Base-by-base conservation (phyloP, 805 yeast genomes). In the Candida pseudoglaebosa region DNA sequence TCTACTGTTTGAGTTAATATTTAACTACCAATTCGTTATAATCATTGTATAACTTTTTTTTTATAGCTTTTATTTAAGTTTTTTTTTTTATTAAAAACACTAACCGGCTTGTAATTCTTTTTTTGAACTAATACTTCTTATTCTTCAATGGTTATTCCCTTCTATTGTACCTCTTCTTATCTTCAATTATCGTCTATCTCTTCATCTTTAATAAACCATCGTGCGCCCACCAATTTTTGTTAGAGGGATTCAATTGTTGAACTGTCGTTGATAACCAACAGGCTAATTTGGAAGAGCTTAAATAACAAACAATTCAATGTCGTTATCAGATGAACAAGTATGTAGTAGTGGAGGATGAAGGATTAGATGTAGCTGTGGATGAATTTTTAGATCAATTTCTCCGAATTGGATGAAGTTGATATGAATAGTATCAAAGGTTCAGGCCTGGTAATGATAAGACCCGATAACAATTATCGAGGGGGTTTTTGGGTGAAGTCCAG, bases 271-370 rank as follows among this genome's bases (percentile, higher is more conserved):
- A 8, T 8, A 22, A 12, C 8, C 12, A 22, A 8, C 26, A 22
- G 26, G 10, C 8, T 8, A 8, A 22, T 22, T 12, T 12, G 24
- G 24, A n/a, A n/a, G n/a, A n/a, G n/a, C n/a, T n/a, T n/a, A n/a
- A n/a, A n/a, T n/a, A 26, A 13, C 15, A 26, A 7, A 24, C 17
- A 18, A 16, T 16, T 44, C 13, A 40, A 57, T 57, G 62, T 54
- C 62, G 36, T 55, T 57, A 45, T 50, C 62, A 24, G 62, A 57
- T 48, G 62, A 56, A 38, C 61, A 57, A 49, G 62, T 57, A 57
- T 37, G 62, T 55, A 42, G n/a, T 17, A 19, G 4, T 4, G 19
- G 15, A 12, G 12, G 37, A 15, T 10, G 15, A 12, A 26, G 29
- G 12, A 5, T n/a, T 24, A 29, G 32, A 31, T 31, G 28, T 5